Percentiles rank a stretch among this genome's conserved stretches.
phyloP scores from a whole-genome alignment of 2,329 filamentous ascomycete genomes.

The Coniochaeta ligniaria region DNA sequence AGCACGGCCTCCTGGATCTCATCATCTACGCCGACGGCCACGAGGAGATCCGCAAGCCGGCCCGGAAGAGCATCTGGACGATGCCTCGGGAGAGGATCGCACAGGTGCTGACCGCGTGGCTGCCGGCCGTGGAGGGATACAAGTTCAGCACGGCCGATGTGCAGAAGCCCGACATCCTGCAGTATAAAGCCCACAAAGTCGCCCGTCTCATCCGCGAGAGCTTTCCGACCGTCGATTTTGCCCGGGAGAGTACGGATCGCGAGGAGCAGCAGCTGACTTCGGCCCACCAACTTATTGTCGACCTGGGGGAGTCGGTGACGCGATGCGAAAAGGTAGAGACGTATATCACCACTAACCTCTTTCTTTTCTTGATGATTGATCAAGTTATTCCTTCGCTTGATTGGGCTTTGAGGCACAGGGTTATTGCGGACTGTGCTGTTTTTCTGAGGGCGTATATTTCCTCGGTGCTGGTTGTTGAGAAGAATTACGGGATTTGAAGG shows the following conservation, averaged over 20 bases:
- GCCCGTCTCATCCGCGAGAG: neutral
- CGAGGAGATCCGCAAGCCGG: slow-evolving; percentile 19
- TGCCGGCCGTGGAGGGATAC: neutral
- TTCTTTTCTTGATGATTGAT: neutral
- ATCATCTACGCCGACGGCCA: neutral
- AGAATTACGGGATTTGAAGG: neutral
- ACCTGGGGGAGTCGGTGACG: neutral
- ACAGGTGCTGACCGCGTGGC: neutral
- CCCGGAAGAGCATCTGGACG: slow-evolving; percentile 13
- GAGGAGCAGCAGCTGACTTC: neutral
- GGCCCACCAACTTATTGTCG: neutral
- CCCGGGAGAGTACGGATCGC: neutral
- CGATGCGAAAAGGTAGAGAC: neutral
- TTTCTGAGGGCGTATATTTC: neutral
- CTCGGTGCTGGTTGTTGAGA: neutral
- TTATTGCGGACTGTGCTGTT: neutral
- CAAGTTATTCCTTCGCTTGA: neutral
- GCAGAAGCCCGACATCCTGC: neutral
- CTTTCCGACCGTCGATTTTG: neutral
- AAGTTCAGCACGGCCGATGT: neutral
- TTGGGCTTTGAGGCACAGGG: neutral
- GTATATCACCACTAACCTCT: neutral
- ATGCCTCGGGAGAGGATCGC: neutral
- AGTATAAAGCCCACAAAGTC: neutral
- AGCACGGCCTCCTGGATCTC: slow-evolving; percentile 17